Evolutionary conservation across 495 filamentous ascomycete species (phyloP).

Genomic region (Parmelia sp.): DNA sequence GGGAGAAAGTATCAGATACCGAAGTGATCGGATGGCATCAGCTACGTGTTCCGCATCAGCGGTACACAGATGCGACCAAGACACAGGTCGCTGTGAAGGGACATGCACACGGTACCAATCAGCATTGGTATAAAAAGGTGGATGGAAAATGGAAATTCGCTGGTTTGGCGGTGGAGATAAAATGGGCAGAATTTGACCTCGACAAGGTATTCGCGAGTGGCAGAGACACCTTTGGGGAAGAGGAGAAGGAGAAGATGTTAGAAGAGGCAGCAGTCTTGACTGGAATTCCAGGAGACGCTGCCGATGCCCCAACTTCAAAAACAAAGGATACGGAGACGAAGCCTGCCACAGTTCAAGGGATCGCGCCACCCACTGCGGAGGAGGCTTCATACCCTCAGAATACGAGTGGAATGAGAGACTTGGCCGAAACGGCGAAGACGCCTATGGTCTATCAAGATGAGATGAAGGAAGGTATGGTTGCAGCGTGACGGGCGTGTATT

Average conservation of each 20-base stretch:
- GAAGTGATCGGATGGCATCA: constrained; percentile 70
- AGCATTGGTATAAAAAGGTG: constrained; percentile 25
- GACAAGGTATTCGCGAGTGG: constrained; percentile 21
- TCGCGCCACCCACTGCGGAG: background rate
- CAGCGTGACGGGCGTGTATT: background rate
- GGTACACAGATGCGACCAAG: constrained; percentile 20
- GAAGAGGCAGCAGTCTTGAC: constrained; percentile 4
- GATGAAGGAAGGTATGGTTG: background rate
- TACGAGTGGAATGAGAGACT: background rate
- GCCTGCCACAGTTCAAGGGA: background rate
- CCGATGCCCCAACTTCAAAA: background rate
- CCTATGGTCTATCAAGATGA: background rate
- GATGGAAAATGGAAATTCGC: constrained; percentile 25
- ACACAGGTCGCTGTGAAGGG: constrained; percentile 20
- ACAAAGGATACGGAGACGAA: background rate
- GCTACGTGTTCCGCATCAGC: constrained; percentile 64
- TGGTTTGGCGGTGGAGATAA: constrained; percentile 22
- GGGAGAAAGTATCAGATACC: constrained; percentile 62
- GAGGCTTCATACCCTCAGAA: background rate
- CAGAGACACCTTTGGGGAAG: constrained; percentile 14
- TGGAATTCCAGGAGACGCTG: constrained; percentile 1
- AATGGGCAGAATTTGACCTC: constrained; percentile 23
- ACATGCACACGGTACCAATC: constrained; percentile 22
- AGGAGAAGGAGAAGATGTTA: constrained; percentile 7
- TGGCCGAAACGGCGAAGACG: background rate